Base-by-base conservation (phyloP, 768 basidiomycete species). In the Lentinus brumalis region DNA sequence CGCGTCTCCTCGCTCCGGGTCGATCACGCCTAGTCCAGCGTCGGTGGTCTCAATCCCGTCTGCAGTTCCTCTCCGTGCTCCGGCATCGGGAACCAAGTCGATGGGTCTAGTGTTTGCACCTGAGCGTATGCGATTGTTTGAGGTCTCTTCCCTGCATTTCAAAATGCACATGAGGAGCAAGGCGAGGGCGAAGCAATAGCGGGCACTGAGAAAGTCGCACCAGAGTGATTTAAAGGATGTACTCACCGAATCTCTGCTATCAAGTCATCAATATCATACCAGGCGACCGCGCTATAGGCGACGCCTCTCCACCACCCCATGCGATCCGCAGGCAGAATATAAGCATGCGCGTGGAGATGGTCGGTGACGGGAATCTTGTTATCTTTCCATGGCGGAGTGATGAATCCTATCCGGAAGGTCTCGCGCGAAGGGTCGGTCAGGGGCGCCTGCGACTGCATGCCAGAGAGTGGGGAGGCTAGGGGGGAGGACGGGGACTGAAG, bases 111-210 rank as follows among this genome's bases (percentile, higher is more conserved):
- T 53, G 35, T 47, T 60, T 42, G 61, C 75, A 21, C 89, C 90
- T 7, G 91, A 91, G 70, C 91, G 92, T 70, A 94, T 76, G 44
- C 91, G 86, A 74, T 94, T 93, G 70, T 93, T 94, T 14, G 89
- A 86, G 3, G 87, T 85, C 18, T 85, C 83, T 74, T 94, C 91
- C 50, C 92, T 93, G 74, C n/a, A 63, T 8, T 18, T 12, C 12
- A 42, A 31, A 21, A 45, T 11, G 40, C 31, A 56, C 38, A 60
- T 56, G 39, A 42, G 58, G 63, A 56, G 42, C 53, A 35, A 18
- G 35, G 50, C 42, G 38, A 16, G n/a, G n/a, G n/a, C n/a, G n/a
- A n/a, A n/a, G n/a, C n/a, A n/a, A n/a, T n/a, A n/a, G 18, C 30
- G 29, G 26, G 11, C 18, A 5, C 12, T 47, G 35, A 52, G 26